phyloP scores from a whole-genome alignment of 2,329 filamentous ascomycete species.

The Cytospora piceae region DNA sequence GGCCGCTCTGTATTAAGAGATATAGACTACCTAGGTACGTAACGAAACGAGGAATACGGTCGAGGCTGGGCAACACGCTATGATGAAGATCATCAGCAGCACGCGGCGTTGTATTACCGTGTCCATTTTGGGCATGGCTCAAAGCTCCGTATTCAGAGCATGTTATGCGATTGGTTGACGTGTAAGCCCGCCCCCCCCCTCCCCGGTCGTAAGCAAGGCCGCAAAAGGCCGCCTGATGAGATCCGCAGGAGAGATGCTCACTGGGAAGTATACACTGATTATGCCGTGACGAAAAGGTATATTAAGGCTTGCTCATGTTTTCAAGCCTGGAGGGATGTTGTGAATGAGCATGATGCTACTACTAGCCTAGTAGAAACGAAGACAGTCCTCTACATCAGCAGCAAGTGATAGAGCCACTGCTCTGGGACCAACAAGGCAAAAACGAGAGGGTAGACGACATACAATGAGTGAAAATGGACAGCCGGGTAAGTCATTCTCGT shows the following conservation, averaged over 20 bases:
- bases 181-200: background rate
- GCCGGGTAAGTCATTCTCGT: background rate
- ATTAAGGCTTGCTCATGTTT: background rate
- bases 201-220: background rate
- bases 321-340: background rate
- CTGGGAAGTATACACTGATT: background rate
- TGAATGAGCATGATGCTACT: background rate
- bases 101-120: background rate
- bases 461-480: constrained; percentile 24
- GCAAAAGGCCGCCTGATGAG: background rate
- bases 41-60: background rate
- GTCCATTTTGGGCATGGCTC: constrained; percentile 8
- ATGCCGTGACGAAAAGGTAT: background rate
- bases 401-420: background rate
- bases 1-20: background rate
- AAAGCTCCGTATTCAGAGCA: constrained; percentile 12
- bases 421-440: no score
- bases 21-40: background rate
- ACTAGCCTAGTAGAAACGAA: background rate
- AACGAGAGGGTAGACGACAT: background rate
- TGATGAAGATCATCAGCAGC: background rate
- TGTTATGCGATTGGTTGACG: constrained; percentile 15
- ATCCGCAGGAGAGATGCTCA: background rate
- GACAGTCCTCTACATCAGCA: background rate
- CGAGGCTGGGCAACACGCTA: background rate